These are phyloP conservation scores for Pythium pectinolyticum DNA, from an alignment of 352 stramenopile species.

Conservation along the genomic window DNA sequence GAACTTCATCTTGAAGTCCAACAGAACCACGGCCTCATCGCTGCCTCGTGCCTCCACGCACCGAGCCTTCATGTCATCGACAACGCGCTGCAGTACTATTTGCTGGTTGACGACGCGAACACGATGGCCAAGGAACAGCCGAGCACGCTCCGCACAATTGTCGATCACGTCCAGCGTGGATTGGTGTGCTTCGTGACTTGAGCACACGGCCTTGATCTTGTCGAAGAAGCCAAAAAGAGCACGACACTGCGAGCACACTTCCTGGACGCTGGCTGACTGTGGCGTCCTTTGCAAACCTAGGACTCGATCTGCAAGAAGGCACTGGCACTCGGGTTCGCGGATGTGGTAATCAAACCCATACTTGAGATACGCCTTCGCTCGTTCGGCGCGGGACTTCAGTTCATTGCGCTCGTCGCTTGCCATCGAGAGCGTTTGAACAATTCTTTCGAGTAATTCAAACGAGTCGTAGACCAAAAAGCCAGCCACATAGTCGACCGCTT, in stretches of 20 bases:
- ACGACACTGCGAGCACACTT: not conserved
- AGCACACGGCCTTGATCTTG: not conserved
- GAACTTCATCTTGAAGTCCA: constrained; percentile 47
- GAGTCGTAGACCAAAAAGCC: constrained; percentile 34
- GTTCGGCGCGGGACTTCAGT: not conserved
- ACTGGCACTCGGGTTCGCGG: not conserved
- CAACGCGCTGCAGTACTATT: too few species aligned
- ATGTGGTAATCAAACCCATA: not conserved
- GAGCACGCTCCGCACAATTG: constrained; percentile 9
- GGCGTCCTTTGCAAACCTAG: too few species aligned
- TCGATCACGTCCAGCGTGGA: constrained; percentile 3
- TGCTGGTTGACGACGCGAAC: constrained; percentile 28
- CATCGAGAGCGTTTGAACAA: constrained; percentile 11
- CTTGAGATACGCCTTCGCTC: not conserved
- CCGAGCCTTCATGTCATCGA: constrained; percentile 5
- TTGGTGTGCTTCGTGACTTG: not conserved
- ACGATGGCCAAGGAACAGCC: constrained; percentile 24
- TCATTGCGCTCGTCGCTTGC: not conserved
- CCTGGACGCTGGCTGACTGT: not conserved
- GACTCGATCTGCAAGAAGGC: not conserved
- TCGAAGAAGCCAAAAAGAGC: too few species aligned
- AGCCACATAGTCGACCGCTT: constrained; percentile 30
- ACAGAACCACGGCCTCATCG: constrained; percentile 27
- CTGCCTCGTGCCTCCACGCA: not conserved
- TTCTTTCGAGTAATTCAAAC: constrained; percentile 14